Base-by-base conservation (phyloP, 306 rosid genomes). In the Citrullus colocynthis region DNA sequence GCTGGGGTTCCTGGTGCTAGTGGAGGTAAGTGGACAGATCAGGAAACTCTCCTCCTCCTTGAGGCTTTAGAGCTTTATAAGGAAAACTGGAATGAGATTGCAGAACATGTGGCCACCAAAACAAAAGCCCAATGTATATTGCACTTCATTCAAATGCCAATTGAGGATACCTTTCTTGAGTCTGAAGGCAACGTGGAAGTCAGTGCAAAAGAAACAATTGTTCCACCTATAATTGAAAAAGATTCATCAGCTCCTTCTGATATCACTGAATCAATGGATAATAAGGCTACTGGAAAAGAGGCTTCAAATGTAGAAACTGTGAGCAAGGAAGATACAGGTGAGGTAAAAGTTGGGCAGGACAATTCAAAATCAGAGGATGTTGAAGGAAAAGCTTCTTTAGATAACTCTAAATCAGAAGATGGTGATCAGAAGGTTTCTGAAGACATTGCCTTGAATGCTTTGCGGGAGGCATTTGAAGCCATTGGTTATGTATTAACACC, bases 11-110 rank as follows among this genome's bases (percentile, higher is more conserved):
- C 82, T 9, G 93, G 97, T 71, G 83, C 89, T 77, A 88, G 90
- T 81, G 90, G 98, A 83, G 97, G 98, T 79, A 91, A 91, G 77
- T 93, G 98, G 98, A 91, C 98, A 28, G 98, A 93, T 91, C 98
- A 93, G 85, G 98, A 93, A 85, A 93, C 98, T 20, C 97, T 93
- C 66, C 91, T 93, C 79, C 98, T 93, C 76, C 98, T 91, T 83
- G 98, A 93, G 87, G 98, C 97, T 82, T 82, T 93, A 79, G 98
- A 93, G 81, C 91, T 93, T 71, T 93, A 87, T 82, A 93, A 86
- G 85, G 98, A 91, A 84, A 90, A 93, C 81, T 93, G 98, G 98
- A 93, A 81, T 80, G 98, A 93, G 82, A 93, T 93, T 75, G 97
- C 98, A 9, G 98, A 93, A 82, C 98, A 91, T 57, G 98, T 93